phyloP scores from a whole-genome alignment of 371 early-diverging fungal genomes.

The Lichtheimia ornata region DNA sequence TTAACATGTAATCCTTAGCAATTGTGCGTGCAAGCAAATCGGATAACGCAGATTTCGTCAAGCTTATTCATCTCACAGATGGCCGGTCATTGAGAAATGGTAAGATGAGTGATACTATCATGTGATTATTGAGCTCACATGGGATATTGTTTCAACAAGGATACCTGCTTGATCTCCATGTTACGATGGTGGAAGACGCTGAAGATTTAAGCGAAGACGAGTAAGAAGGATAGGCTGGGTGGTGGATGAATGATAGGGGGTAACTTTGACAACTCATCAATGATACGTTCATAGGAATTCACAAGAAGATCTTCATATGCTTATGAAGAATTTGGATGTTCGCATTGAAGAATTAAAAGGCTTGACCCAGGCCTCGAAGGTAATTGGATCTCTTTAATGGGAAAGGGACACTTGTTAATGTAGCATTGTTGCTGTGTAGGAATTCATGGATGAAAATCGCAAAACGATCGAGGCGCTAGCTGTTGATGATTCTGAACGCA shows the following conservation, averaged over 20 bases:
- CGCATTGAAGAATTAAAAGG: constrained; percentile 13
- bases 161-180: constrained; percentile 34
- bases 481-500: constrained; percentile 13
- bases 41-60: constrained; percentile 25
- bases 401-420: background rate
- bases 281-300: background rate
- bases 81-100: constrained; percentile 14
- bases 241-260: too few relatives aligned
- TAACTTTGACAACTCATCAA: background rate
- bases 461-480: constrained; percentile 16
- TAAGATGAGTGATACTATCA: background rate
- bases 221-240: constrained; percentile 12
- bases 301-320: constrained; percentile 3
- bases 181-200: constrained; percentile 27
- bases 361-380: constrained; percentile 17
- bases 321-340: constrained; percentile 11
- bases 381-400: background rate
- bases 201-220: constrained; percentile 17
- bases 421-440: background rate
- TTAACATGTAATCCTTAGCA: background rate
- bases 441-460: constrained; percentile 18
- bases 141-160: background rate
- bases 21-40: constrained; percentile 17
- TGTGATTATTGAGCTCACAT: background rate
- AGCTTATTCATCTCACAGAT: constrained; percentile 20